Conservation (phyloP, 768 basidiomycete genomes). For the Leccinum olivaceopallidum region DNA sequence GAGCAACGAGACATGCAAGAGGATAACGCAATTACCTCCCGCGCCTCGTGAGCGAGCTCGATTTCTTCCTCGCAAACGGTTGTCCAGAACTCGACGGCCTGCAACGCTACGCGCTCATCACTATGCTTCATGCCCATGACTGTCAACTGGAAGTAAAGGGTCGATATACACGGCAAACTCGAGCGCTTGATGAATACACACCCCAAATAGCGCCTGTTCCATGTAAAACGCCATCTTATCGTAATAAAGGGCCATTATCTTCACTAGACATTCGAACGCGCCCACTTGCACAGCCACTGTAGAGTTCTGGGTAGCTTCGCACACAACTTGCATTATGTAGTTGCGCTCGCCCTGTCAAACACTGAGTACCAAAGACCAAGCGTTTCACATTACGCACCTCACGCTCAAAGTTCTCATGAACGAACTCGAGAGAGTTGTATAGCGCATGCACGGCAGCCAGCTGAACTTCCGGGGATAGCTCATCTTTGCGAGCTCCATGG, state of each 20-base stretch:
- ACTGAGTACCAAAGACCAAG: neutral
- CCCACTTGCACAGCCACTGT: conserved; percentile 87
- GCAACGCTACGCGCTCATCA: conserved; percentile 89
- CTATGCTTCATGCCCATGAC: conserved; percentile 96
- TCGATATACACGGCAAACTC: conserved; percentile 12
- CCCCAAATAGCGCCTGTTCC: conserved; percentile 98
- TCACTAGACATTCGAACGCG: conserved; percentile 92
- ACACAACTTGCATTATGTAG: conserved; percentile 99
- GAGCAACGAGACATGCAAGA: neutral
- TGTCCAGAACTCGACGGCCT: conserved; percentile 99
- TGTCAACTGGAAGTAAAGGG: conserved; percentile 62
- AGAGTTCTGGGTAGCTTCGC: conserved; percentile 92
- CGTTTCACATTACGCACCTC: conserved; percentile 60
- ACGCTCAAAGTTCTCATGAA: conserved; percentile 96
- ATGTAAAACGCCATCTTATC: conserved; percentile 99
- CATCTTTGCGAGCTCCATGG: conserved; percentile 96
- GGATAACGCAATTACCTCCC: conserved; percentile 60
- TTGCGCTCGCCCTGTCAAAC: conserved; percentile 87
- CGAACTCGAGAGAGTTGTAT: conserved; percentile 95
- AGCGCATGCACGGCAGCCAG: conserved; percentile 90
- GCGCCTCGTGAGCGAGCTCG: conserved; percentile 86
- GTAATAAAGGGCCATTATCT: conserved; percentile 97
- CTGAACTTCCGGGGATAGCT: conserved; percentile 88
- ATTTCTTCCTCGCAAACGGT: conserved; percentile 98
- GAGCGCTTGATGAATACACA: conserved; percentile 41